Conservation (phyloP, 345 rosid species). For the Abelmoschus esculentus region DNA sequence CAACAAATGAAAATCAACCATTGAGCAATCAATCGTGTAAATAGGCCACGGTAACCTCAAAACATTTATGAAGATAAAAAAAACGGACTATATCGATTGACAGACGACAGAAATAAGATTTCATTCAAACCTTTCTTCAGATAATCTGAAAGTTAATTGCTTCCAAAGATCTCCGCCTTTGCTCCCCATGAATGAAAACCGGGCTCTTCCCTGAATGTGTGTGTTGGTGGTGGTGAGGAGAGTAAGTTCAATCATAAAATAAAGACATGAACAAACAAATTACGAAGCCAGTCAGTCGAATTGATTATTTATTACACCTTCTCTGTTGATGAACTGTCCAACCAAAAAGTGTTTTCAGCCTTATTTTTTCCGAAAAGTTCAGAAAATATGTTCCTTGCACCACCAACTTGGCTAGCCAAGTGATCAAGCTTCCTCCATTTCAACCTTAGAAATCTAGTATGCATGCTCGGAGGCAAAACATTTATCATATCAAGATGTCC, state of each 20-base stretch:
- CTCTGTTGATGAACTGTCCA: constrained; percentile 89
- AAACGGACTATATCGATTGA: not conserved
- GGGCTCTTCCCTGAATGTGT: constrained; percentile 66
- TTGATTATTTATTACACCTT: constrained; percentile 24
- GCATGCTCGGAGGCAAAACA: constrained; percentile 19
- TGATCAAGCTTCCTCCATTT: constrained; percentile 68
- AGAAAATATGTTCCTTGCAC: constrained; percentile 63
- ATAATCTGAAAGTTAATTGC: constrained; percentile 74
- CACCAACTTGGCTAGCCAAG: constrained; percentile 58
- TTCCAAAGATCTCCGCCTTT: constrained; percentile 96
- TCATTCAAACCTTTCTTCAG: constrained; percentile 55
- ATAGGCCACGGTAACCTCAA: not conserved
- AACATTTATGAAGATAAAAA: not conserved
- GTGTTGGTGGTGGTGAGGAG: too few species aligned
- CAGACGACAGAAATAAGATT: constrained; percentile 18
- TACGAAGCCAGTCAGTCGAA: not conserved
- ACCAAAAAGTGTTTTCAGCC: constrained; percentile 81
- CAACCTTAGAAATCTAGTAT: constrained; percentile 43
- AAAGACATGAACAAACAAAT: too few species aligned
- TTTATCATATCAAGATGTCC: constrained; percentile 27
- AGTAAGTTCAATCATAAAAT: not conserved
- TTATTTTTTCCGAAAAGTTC: constrained; percentile 44
- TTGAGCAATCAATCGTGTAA: not conserved
- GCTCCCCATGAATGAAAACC: constrained; percentile 92
- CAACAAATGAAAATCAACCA: not conserved